Evolutionary conservation across 352 stramenopile species (phyloP), one percentile per base, ranked within the genome.

Genomic region (Elongisporangium undulatum): DNA sequence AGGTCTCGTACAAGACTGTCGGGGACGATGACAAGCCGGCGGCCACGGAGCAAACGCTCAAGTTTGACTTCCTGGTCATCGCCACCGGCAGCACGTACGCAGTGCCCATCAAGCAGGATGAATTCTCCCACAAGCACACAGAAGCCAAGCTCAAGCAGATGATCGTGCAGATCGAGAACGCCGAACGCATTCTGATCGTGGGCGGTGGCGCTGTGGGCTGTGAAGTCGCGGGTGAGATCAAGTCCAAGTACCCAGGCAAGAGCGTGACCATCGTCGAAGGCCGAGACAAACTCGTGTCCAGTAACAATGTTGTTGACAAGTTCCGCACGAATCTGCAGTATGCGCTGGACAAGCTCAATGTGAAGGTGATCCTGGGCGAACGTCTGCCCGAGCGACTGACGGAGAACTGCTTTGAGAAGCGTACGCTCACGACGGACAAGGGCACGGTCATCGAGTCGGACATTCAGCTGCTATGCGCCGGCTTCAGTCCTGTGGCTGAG

Each of bases 321-420:
- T 89, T 88, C 58, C 61, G 69, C 48, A 55, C 24, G 13, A 62
- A 69, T 15, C 59, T 92, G 16, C 62, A 57, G 7, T 24, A 58
- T 3, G 58, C 62, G 9, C 61, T 93, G 0, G 49, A 65, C 5
- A 68, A 71, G 12, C 59, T 89, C 48, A 68, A 69, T 12, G 64
- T 91, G 45, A 68, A 79, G 34, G 67, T 91, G 58, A 69, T 91
- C 38, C 49, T 85, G 13, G 73, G 71, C 12, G 79, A 93, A 54
- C 69, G 76, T 0, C 67, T 89, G 20, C 55, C 49, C 1, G 68
- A 86, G 54, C 72, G 69, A 5, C 56, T 89, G 20, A 57, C 50
- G 2, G 70, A 53, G 12, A 72, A 78, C 41, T 22, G 2, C 3
- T 81, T 80, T 24, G 58, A 67, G 41, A 68, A 59, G 56, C 68